Base-by-base conservation (phyloP, 2,329 filamentous ascomycete genomes). In the Sporothrix pallida region DNA sequence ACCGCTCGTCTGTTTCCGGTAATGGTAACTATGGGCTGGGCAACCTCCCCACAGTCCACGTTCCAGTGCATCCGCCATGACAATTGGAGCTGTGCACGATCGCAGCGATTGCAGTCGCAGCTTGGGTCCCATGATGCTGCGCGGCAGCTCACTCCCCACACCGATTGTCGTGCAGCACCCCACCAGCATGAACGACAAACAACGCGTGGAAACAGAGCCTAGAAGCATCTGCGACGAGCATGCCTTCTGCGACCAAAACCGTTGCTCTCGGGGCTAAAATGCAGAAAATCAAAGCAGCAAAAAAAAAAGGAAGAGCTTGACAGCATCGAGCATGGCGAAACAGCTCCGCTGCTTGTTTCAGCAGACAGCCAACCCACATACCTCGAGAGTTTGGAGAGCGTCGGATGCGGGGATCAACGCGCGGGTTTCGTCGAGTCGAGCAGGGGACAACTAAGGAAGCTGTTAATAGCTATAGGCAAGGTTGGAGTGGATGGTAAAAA, bases 321-420 rank as follows among this genome's bases (percentile, higher is more conserved):
- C 15, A 52, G 62, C 62, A 26, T 56, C 20, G 58, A 71, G 70
- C 67, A 74, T 54, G 70, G 23, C 72, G 63, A 75, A 74, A 74
- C 71, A 72, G 67, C 71, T 65, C 48, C 56, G 42, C 26, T 68
- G 65, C 70, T 65, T 6, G 70, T 65, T 74, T 70, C 73, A 73
- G 68, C 68, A 23, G 31, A 17, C 10, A 17, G 20, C 15, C 12
- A 48, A 31, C 50, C 50, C 31, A 26, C 46, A 12, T 56, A 72
- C 71, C 71, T 73, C 10, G 31, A 20, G 37, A 60, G 23, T 48
- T 44, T 48, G 13, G 52, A 70, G 54, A 62, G 67, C 37, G 56
- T 26, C 23, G 46, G 54, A n/a, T 65, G 68, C 68, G 68, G 68
- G 31, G 50, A 58, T 58, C 68, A 70, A 56, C 67, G 67, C 52